Base-by-base conservation (phyloP, 371 early-diverging fungal genomes). In the Parasitella parasitica region DNA sequence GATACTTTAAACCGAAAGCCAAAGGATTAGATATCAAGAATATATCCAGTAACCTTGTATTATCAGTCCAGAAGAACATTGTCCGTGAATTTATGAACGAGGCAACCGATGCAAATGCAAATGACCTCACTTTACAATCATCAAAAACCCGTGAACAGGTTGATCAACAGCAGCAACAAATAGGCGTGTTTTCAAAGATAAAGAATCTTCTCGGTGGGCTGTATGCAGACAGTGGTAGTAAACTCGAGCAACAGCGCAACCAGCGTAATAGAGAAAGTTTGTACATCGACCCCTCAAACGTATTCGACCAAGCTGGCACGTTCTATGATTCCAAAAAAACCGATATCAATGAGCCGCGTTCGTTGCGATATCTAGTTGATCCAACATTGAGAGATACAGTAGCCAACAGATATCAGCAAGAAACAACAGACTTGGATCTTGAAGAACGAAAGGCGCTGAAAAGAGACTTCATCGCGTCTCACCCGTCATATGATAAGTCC, bases 401-500 rank as follows among this genome's bases (percentile, higher is more conserved):
- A 5, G 61, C 71, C 1, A 69, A 54, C 11, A 60, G 73, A 34
- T 61, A 61, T 18, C 61, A 70, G 12, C 71, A 62, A 15, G 81
- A 79, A 52, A 72, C 68, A 1, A 61, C 60, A 0, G 59, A 66
- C 20, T 68, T 66, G 20, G 80, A 83, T 34, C 39, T 75, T 6
- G 73, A 77, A 43, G 85, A 81, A 55, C 56, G 82, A 37, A 73
- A 69, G 41, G 84, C 83, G 1, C 49, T 71, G 2, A 69, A 81
- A 28, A 73, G 73, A 36, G 88, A 86, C 49, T 88, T 88, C 49
- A 73, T 86, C 9, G 72, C 71, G 12, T 78, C 83, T 0, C 87
- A 88, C 63, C 89, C 89, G 13, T 80, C 80, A 36, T 86, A 86
- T 24, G 87, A 86, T 35, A 79, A 78, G n/a, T 82, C 89, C 0